Conservation (phyloP, 1,139 yeast genomes). For the Candida sanyaensis region DNA sequence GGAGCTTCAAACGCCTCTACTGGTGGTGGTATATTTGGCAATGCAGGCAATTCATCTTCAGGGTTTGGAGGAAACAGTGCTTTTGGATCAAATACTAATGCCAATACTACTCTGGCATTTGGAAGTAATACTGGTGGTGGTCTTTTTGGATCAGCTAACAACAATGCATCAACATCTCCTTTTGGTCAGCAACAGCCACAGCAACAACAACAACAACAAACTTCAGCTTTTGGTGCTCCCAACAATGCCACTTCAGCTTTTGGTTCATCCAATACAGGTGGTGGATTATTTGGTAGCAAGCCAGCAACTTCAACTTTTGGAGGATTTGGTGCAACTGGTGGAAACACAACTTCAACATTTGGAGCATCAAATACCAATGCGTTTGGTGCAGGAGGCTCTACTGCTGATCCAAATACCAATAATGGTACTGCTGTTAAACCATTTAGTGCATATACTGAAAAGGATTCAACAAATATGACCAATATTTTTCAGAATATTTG, state of each 20-base stretch:
- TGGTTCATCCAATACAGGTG: conserved; percentile 17
- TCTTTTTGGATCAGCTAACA: conserved; percentile 25
- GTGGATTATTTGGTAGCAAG: conserved; percentile 35
- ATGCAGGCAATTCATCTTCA: conserved; percentile 13
- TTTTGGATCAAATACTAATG: conserved; percentile 18
- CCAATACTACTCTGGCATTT: conserved; percentile 13
- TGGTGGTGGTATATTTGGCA: conserved; percentile 15
- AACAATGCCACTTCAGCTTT: conserved; percentile 21
- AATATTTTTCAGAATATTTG: conserved; percentile 73
- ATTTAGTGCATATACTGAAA: conserved; percentile 65
- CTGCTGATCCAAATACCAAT: conserved; percentile 39
- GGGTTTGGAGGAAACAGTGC: conserved; percentile 18
- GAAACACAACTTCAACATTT: conserved; percentile 23
- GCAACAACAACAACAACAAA: conserved; percentile 8
- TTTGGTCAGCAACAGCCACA: conserved; percentile 16
- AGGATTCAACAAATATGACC: conserved; percentile 63
- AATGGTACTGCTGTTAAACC: conserved; percentile 79
- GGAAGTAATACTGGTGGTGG: conserved; percentile 29
- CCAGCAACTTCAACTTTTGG: conserved; percentile 20
- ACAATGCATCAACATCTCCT: conserved; percentile 21
- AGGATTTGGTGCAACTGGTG: conserved; percentile 26
- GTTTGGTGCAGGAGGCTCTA: conserved; percentile 24
- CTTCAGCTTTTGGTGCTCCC: conserved; percentile 20
- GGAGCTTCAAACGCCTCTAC: conserved; percentile 25
- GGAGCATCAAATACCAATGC: conserved; percentile 23